Percentiles rank a stretch among this genome's conserved stretches.
Evolutionary conservation across 2,329 filamentous ascomycete species (phyloP).

Genomic region (Hypocrella siamensis): DNA sequence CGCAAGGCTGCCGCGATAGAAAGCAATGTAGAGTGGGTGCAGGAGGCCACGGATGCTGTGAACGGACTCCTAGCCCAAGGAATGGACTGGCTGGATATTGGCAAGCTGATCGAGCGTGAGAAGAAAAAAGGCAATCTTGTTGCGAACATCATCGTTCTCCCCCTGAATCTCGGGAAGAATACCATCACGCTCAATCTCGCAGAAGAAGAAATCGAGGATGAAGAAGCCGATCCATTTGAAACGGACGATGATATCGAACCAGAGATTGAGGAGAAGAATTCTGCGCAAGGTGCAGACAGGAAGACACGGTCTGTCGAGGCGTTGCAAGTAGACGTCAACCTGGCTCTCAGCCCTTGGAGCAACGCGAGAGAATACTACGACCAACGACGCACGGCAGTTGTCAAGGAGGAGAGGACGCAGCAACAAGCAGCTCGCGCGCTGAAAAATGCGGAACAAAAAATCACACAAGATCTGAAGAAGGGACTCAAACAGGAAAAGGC

Average conservation of each 20-base stretch:
- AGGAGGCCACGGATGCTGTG: constrained; percentile 84
- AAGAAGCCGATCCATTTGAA: constrained; percentile 42
- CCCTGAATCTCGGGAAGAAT: constrained; percentile 81
- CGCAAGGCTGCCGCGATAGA: constrained; percentile 83
- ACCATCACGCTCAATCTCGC: constrained; percentile 65
- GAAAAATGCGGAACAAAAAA: constrained; percentile 82
- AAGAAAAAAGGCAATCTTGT: constrained; percentile 69
- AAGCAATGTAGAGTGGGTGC: constrained; percentile 77
- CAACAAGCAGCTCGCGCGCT: constrained; percentile 69
- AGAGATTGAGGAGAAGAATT: constrained; percentile 16
- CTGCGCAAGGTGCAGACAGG: constrained; percentile 11
- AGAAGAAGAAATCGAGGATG: constrained; percentile 49
- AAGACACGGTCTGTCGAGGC: constrained; percentile 30
- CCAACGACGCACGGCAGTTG: constrained; percentile 67
- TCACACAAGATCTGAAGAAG: constrained; percentile 71
- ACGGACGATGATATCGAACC: constrained; percentile 51
- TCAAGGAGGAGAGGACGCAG: constrained; percentile 76
- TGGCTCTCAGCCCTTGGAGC: constrained; percentile 67
- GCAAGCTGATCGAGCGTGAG: constrained; percentile 74
- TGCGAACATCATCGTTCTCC: constrained; percentile 71
- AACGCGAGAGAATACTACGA: constrained; percentile 90
- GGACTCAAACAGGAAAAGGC: constrained; percentile 85
- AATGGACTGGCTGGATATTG: constrained; percentile 96
- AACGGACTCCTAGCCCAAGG: constrained; percentile 84
- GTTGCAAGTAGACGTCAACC: constrained; percentile 70